Base-by-base conservation (phyloP, 1,284 basidiomycete genomes). In the Leccinum ambiguum region DNA sequence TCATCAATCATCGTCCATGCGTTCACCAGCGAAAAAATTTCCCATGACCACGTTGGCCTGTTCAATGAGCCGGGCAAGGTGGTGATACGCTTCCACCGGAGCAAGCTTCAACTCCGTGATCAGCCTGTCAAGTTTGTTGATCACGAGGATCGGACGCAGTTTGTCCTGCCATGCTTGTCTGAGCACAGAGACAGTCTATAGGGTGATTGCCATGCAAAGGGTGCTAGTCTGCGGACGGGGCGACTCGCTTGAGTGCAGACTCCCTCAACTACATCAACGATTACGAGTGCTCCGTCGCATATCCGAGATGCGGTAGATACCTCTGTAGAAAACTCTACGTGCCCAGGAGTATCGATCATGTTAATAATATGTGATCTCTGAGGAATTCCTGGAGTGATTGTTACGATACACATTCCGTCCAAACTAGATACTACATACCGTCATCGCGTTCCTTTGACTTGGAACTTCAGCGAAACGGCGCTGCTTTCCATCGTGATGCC, bases 401-500 rank as follows among this genome's bases (percentile, higher is more conserved):
- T 80, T 71, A 77, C 63, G 64, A 50, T 68, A 60, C 61, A 61
- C 63, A 43, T 60, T 45, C 50, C 61, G 36, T 60, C 61, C 65
- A 74, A 74, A 67, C 69, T 80, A 53, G 21, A 53, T 59, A 26
- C 61, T 50, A 70, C 78, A 63, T 71, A 84, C 83, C 81, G 69
- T 79, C 77, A 71, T 79, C 79, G 59, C 82, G 80, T 60, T 87
- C 88, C 79, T 30, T 86, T 84, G 69, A 93, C 89, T 63, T 88
- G 91, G 71, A 96, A 97, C 68, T 88, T 86, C 61, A 96, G 80
- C 13, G 93, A 94, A 3, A 96, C 93, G 1, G 97, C 96, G 75
- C 94, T 96, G 69, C 92, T 94, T 79, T 99, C 96, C 97, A 99
- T 99, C 0, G 97, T 99, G 69, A 99, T 99, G 1, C 97, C 97